Percentiles rank a stretch among this genome's conserved stretches.
Conservation (phyloP, 768 basidiomycete genomes). For the Boletus rex-veris region DNA sequence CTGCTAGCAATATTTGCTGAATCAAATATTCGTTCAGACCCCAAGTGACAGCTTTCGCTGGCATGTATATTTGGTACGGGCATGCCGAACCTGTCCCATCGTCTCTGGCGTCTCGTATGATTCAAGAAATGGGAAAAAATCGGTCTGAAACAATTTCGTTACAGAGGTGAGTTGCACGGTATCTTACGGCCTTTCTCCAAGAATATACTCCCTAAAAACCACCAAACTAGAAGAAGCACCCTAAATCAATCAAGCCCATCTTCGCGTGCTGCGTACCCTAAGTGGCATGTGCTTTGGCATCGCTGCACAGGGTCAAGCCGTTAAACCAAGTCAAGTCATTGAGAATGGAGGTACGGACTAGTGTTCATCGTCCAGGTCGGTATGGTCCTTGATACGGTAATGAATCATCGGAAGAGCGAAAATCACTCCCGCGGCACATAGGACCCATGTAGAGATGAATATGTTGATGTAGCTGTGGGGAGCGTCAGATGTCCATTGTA, state of each 20-base stretch:
- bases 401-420: constrained; percentile 75
- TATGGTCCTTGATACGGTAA: constrained; percentile 61
- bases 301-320: constrained; percentile 5
- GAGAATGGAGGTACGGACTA: constrained; percentile 35
- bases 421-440: constrained; percentile 60
- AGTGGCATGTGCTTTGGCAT: constrained; percentile 1
- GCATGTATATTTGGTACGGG: too few species aligned
- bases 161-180: too few species aligned
- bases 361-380: constrained; percentile 49
- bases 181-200: neutral
- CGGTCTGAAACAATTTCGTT: too few species aligned
- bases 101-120: neutral
- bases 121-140: neutral
- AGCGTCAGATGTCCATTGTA: neutral
- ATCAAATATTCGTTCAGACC: too few species aligned
- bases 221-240: neutral
- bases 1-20: too few species aligned
- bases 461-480: constrained; percentile 58
- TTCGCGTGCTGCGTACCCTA: neutral
- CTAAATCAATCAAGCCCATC: neutral
- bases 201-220: neutral
- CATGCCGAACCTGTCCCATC: too few species aligned
- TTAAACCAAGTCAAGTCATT: neutral
- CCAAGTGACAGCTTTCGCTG: too few species aligned
- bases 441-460: constrained; percentile 71